Percentiles rank a stretch among this genome's conserved stretches.
Conservation (phyloP, 371 early-diverging fungal genomes). For the Quaeritorhiza haematococci region DNA sequence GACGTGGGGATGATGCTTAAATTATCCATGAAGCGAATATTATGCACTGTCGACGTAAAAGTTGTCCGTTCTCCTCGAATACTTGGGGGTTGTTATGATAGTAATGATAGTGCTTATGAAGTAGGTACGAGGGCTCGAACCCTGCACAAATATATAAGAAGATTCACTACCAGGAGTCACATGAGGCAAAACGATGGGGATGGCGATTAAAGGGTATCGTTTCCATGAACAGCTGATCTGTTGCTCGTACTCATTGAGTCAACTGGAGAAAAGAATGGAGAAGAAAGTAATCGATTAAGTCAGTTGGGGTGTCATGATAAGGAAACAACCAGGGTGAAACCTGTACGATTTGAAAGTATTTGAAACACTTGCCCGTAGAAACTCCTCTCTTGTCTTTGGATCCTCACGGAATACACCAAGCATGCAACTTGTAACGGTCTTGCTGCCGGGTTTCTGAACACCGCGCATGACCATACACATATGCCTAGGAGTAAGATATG, state of each 20-base stretch:
- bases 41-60: too few species aligned
- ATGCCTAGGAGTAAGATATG: slow-evolving; percentile 49
- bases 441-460: slow-evolving; percentile 89
- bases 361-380: slow-evolving; percentile 62
- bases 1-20: too few species aligned
- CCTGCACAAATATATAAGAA: too few species aligned
- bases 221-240: too few species aligned
- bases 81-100: too few species aligned
- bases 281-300: not conserved
- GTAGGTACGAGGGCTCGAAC: too few species aligned
- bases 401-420: slow-evolving; percentile 88
- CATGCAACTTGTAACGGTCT: slow-evolving; percentile 92
- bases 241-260: not conserved
- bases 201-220: too few species aligned
- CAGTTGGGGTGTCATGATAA: not conserved
- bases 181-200: too few species aligned
- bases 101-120: too few species aligned
- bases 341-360: not conserved
- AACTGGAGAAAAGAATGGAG: not conserved
- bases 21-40: too few species aligned
- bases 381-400: slow-evolving; percentile 93
- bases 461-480: slow-evolving; percentile 94
- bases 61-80: too few species aligned
- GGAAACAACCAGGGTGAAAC: not conserved
- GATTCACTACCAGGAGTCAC: too few species aligned